Base-by-base conservation (phyloP, 2,329 filamentous ascomycete species). In the Thielaviopsis punctulata region DNA sequence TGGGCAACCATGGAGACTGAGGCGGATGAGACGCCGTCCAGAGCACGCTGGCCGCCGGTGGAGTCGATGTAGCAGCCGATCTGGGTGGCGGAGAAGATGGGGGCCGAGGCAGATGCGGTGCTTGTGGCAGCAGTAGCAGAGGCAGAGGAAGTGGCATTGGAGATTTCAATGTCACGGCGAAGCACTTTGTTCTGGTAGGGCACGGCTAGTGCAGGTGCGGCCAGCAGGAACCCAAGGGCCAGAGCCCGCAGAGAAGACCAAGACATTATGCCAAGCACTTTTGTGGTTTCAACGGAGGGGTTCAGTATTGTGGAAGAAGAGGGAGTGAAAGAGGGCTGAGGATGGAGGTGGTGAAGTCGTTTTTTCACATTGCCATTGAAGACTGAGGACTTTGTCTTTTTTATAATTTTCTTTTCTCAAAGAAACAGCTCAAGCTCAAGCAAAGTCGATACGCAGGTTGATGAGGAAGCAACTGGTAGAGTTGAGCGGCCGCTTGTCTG, bases 1-100 rank as follows among this genome's bases (percentile, higher is more conserved):
- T 73, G 70, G 8, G 73, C 60, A 2, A 71, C 73, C 71, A 74
- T 73, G 18, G 62, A 62, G 39, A 73, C 68, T 3, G 56, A 68
- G 19, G 66, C 68, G 49, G 66, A 69, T 4, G 61, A 57, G 4
- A 62, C 64, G 19, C 63, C 68, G 12, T 56, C 53, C 6, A 76
- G 63, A 5, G 73, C 72, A n/a, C 73, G 68, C 9, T 56, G 59
- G 24, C 62, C 64, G 9, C 46, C 52, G 18, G 56, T 53, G 21
- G 56, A 49, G 49, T 52, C 54, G 2, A 56, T 46, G 9, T 56
- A 52, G 27, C 41, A 44, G 30, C 39, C 45, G 25, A n/a, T n/a
- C 15, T 25, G 12, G 18, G 39, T 51, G 18, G 30, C 21, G 2
- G 24, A 24, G 25, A 30, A 30, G 21, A 36, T 2, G 22, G 25